phyloP scores from a whole-genome alignment of 257 asterid species.

The Solanum pennellii region DNA sequence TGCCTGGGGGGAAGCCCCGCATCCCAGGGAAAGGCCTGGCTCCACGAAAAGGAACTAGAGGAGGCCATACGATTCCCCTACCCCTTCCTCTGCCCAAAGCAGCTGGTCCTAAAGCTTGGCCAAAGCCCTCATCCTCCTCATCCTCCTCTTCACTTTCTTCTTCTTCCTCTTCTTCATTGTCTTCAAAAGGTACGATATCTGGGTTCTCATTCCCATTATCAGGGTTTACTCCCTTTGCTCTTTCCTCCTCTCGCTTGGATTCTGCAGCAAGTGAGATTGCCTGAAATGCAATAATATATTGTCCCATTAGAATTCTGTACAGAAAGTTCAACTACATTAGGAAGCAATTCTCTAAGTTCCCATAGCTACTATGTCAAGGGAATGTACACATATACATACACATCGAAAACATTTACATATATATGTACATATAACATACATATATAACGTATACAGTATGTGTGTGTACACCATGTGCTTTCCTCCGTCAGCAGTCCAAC shows the following conservation, averaged over 20 bases:
- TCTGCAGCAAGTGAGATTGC: constrained; percentile 72
- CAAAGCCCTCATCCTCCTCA: constrained; percentile 47
- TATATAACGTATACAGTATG: not conserved
- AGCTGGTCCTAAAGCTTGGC: constrained; percentile 31
- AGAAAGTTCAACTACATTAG: not conserved
- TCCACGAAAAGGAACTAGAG: constrained; percentile 72
- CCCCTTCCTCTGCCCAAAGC: constrained; percentile 83
- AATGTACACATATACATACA: not conserved
- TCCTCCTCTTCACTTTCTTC: constrained; percentile 53
- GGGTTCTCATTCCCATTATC: constrained; percentile 64
- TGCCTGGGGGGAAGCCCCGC: constrained; percentile 66
- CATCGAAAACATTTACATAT: not conserved
- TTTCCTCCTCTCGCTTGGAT: constrained; percentile 82
- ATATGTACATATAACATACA: not conserved
- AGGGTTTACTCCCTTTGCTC: constrained; percentile 63
- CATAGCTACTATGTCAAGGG: not conserved
- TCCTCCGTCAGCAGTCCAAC: not conserved
- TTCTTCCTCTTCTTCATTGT: constrained; percentile 91
- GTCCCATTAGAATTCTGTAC: not conserved
- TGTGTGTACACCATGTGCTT: not conserved
- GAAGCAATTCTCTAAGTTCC: not conserved
- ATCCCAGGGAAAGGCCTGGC: constrained; percentile 57
- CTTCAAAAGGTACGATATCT: constrained; percentile 81
- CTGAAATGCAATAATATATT: constrained; percentile 16
- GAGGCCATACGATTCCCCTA: constrained; percentile 88